phyloP scores from a whole-genome alignment of 2,329 filamentous ascomycete species.

The Aspergillus versicolor region DNA sequence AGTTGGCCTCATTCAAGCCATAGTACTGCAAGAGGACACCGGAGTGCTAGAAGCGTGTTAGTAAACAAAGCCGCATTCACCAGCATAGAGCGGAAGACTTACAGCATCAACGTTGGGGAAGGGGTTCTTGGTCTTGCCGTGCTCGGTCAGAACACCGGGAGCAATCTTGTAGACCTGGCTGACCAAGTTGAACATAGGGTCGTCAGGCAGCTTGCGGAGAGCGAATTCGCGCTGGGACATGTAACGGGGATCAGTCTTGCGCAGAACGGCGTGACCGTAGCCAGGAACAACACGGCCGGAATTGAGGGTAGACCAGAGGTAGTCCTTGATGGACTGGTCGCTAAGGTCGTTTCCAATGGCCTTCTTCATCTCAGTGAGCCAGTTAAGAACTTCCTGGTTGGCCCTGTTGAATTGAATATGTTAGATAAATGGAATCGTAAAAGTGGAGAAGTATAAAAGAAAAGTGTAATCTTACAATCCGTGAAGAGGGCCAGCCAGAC shows the following conservation, averaged over 20 bases:
- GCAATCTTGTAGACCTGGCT: slow-evolving; percentile 99
- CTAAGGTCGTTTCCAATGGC: slow-evolving; percentile 87
- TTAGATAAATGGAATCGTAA: slow-evolving; percentile 17
- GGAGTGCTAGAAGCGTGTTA: slow-evolving; percentile 63
- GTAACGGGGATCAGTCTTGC: slow-evolving; percentile 99
- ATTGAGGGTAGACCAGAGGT: slow-evolving; percentile 98
- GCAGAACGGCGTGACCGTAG: slow-evolving; percentile 97
- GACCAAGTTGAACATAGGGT: slow-evolving; percentile 99
- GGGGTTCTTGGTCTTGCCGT: slow-evolving; percentile 99
- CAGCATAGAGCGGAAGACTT: slow-evolving; percentile 25
- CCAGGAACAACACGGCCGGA: slow-evolving; percentile 92
- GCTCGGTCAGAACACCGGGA: slow-evolving; percentile 94
- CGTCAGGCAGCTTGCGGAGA: slow-evolving; percentile 86
- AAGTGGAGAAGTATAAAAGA: no score
- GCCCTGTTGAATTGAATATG: slow-evolving; percentile 48
- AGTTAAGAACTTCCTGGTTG: slow-evolving; percentile 99
- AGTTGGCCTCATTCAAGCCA: slow-evolving; percentile 96
- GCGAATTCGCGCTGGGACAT: slow-evolving; percentile 97
- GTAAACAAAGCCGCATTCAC: background rate
- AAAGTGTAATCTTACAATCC: slow-evolving; percentile 59
- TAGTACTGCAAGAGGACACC: slow-evolving; percentile 99
- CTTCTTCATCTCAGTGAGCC: slow-evolving; percentile 99
- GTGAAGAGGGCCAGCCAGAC: slow-evolving; percentile 96
- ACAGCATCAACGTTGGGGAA: slow-evolving; percentile 95
- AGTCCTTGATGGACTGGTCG: slow-evolving; percentile 95